These are phyloP conservation scores for Sporothrix sp. DNA, from an alignment of 2,329 filamentous ascomycete species.

Conservation along the genomic window DNA sequence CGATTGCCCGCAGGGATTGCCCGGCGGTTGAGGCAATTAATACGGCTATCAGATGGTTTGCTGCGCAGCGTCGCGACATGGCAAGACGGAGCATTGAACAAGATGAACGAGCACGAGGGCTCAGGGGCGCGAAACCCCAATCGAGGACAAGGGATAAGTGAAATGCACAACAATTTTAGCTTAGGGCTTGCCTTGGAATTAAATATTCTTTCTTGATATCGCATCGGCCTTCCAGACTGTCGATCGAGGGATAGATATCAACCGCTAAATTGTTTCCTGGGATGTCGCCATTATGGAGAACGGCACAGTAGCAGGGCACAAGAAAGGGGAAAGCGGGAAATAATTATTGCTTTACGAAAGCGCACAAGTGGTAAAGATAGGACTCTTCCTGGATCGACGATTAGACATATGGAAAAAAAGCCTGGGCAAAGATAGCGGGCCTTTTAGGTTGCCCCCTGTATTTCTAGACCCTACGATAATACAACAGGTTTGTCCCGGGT, in stretches of 20 bases:
- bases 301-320: not conserved
- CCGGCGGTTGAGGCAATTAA: not conserved
- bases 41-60: not conserved
- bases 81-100: not conserved
- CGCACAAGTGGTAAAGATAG: no score
- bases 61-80: not conserved
- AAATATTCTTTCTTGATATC: not conserved
- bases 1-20: not conserved
- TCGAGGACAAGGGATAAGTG: not conserved
- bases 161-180: not conserved
- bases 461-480: no score
- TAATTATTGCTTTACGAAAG: no score
- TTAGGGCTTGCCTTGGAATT: not conserved
- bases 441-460: no score
- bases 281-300: not conserved
- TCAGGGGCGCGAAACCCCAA: not conserved
- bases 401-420: not conserved
- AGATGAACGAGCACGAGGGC: not conserved
- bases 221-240: not conserved
- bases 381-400: not conserved
- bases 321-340: not conserved
- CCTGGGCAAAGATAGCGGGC: constrained; percentile 1
- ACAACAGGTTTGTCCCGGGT: no score
- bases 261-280: not conserved
- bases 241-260: not conserved